Conservation (phyloP, 2,329 filamentous ascomycete species). For the Arthrobotrys sinensis region DNA sequence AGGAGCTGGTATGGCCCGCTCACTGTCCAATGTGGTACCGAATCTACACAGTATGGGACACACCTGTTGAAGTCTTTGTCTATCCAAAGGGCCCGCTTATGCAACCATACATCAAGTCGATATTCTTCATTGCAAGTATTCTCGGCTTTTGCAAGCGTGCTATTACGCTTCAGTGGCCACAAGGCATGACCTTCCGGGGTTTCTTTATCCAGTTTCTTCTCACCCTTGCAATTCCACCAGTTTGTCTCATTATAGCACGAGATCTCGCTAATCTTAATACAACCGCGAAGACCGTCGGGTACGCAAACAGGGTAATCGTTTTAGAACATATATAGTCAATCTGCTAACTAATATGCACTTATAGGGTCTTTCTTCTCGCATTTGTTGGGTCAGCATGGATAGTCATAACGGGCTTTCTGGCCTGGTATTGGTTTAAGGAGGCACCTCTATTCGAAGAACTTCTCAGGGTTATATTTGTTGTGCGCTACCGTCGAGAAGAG, state of each 20-base stretch:
- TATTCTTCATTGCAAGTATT: background rate
- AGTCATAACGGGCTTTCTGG: slow-evolving; percentile 8
- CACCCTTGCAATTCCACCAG: background rate
- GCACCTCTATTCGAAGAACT: slow-evolving; percentile 11
- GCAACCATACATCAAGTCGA: slow-evolving; percentile 3
- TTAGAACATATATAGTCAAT: background rate
- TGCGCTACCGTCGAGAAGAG: slow-evolving; percentile 7
- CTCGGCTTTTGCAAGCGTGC: slow-evolving; percentile 5
- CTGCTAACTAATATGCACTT: background rate
- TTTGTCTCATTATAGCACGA: background rate
- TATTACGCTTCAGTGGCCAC: background rate
- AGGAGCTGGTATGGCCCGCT: background rate
- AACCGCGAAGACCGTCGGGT: background rate
- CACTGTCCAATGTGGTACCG: background rate
- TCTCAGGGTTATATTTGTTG: slow-evolving; percentile 22
- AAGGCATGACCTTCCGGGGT: too few species aligned
- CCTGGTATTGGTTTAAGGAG: background rate
- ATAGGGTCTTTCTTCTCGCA: slow-evolving; percentile 10
- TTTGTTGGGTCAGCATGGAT: background rate
- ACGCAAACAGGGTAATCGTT: background rate
- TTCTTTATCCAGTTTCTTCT: background rate
- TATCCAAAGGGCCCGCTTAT: slow-evolving; percentile 28
- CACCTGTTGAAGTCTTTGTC: slow-evolving; percentile 19
- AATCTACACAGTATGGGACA: background rate
- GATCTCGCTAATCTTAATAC: background rate